Evolutionary conservation across 2,329 filamentous ascomycete species (phyloP), one percentile per base, ranked within the genome.

Genomic region (Blumeria graminis): DNA sequence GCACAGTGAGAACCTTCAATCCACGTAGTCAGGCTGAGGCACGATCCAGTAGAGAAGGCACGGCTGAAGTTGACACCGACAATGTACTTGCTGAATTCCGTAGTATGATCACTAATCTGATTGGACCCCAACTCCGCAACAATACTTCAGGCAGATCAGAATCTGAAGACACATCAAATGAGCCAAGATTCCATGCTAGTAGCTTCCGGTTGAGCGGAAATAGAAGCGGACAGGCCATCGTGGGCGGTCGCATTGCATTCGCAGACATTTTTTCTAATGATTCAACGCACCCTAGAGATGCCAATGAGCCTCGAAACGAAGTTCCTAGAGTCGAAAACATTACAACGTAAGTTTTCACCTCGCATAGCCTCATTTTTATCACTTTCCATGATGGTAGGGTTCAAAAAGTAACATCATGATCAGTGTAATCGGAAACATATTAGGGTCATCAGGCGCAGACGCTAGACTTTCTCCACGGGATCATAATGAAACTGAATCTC

Each of bases 221-320:
- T 45, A 60, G 60, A 43, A 38, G 50, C 55, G 60, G 58, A 45
- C 61, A 62, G 16, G 54, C 56, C 22, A 51, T 65, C 14, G 38
- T 61, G n/a, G 63, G 64, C n/a, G 58, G 59, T 34, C 60, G 62
- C 48, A 61, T 63, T 52, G 65, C 63, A 8, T 66, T 64, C 54
- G 67, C 65, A 10, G 63, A 18, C n/a, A 52, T 33, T 14, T 11
- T 68, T 6, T 70, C 48, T 53, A 57, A 57, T 53, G 59, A 57
- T 36, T 55, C 70, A 53, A 63, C 77, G 46, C 67, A 66, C 55
- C 76, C 76, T 36, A 71, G 75, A 60, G 71, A 78, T 63, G 69
- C 72, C 32, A 70, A 76, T 61, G 67, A 67, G 33, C 69, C 75
- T 41, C 75, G 75, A 60, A 69, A 71, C 14, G 69, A 67, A 56